A percentile compares a stretch with the other conserved stretches of the same genome.
These are phyloP conservation scores for Metschnikowia hibisci DNA, from an alignment of 805 yeast species.

Conservation along the genomic window DNA sequence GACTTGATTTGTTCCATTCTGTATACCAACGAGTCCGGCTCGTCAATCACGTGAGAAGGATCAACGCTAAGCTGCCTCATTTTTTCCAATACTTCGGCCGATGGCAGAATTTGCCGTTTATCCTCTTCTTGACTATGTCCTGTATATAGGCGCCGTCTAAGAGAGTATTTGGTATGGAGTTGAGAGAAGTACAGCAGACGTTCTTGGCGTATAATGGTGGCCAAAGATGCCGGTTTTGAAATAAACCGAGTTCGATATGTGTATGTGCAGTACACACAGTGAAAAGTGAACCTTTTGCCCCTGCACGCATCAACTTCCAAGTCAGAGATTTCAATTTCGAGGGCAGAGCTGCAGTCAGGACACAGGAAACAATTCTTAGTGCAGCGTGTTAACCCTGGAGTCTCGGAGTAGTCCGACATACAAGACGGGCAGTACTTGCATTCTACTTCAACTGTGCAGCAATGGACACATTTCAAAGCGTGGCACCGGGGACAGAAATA, in stretches of 20 bases:
- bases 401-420: constrained; percentile 30
- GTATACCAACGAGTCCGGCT: constrained; percentile 7
- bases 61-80: constrained; percentile 10
- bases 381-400: constrained; percentile 23
- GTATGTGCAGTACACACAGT: constrained; percentile 14
- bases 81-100: constrained; percentile 2
- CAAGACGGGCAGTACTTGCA: constrained; percentile 38
- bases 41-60: constrained; percentile 5
- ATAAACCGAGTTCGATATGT: constrained; percentile 14
- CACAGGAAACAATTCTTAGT: constrained; percentile 39
- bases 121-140: neutral
- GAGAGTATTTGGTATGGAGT: constrained; percentile 10
- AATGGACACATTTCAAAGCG: constrained; percentile 23
- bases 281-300: constrained; percentile 13
- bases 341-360: constrained; percentile 30
- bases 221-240: constrained; percentile 16
- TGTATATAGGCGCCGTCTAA: constrained; percentile 5
- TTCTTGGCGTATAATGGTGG: constrained; percentile 14
- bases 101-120: neutral
- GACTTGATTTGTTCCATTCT: constrained; percentile 5
- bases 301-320: constrained; percentile 6
- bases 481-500: constrained; percentile 39
- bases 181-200: constrained; percentile 9
- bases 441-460: constrained; percentile 24
- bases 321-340: constrained; percentile 23